Evolutionary conservation across 495 filamentous ascomycete species (phyloP).

Genomic region (Parathielavia appendiculata): DNA sequence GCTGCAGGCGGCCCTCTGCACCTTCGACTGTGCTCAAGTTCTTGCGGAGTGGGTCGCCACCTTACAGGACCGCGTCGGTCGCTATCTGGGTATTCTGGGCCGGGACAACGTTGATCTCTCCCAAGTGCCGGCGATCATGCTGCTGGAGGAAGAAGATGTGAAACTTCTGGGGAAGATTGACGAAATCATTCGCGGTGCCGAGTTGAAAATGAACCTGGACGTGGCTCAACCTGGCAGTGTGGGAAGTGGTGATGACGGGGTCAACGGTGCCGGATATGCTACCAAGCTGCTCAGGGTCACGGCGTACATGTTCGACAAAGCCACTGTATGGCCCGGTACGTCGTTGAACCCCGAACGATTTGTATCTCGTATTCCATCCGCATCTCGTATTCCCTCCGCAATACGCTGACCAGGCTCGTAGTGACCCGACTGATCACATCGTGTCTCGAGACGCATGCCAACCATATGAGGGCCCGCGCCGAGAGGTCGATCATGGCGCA

Average conservation of each 20-base stretch:
- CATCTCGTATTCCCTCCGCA: background rate
- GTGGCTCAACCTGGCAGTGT: conserved; percentile 21
- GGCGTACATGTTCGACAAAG: conserved; percentile 83
- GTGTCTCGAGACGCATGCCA: conserved; percentile 78
- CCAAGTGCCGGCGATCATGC: conserved; percentile 77
- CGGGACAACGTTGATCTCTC: conserved; percentile 71
- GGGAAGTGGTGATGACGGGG: conserved; percentile 15
- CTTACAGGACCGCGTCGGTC: conserved; percentile 88
- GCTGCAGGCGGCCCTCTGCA: conserved; percentile 85
- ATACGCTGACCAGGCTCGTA: conserved; percentile 29
- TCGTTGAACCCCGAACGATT: conserved; percentile 7
- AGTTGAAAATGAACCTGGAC: conserved; percentile 69
- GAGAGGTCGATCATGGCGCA: conserved; percentile 52
- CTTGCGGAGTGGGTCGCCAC: conserved; percentile 95
- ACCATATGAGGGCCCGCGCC: conserved; percentile 65
- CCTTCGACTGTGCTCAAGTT: conserved; percentile 94
- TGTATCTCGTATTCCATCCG: no score
- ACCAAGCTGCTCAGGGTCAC: conserved; percentile 82
- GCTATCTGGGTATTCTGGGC: conserved; percentile 80
- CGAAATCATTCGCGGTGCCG: conserved; percentile 70
- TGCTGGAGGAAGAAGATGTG: conserved; percentile 87
- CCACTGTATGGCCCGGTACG: conserved; percentile 88
- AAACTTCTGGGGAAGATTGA: conserved; percentile 82
- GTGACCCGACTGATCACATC: conserved; percentile 86
- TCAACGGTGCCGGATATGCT: conserved; percentile 64